These are phyloP conservation scores for Wickerhamiella brachini DNA, from an alignment of 805 yeast genomes.

Conservation along the genomic window DNA sequence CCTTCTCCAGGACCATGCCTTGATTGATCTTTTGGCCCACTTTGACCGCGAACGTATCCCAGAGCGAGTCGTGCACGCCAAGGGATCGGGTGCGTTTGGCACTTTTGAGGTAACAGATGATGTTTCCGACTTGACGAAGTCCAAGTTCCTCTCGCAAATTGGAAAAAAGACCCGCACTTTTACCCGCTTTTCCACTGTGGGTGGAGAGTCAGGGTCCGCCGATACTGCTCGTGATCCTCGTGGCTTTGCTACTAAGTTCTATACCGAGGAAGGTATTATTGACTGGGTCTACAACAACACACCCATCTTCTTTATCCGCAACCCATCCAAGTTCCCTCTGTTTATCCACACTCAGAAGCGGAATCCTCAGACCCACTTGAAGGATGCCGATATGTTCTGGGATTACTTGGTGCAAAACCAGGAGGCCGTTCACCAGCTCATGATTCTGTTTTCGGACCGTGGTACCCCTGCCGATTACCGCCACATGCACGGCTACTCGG, in stretches of 20 bases:
- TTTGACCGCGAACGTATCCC: slow-evolving; percentile 54
- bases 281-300: slow-evolving; percentile 69
- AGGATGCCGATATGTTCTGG: slow-evolving; percentile 45
- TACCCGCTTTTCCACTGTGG: slow-evolving; percentile 50
- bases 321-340: slow-evolving; percentile 49
- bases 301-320: slow-evolving; percentile 51
- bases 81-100: slow-evolving; percentile 52
- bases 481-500: slow-evolving; percentile 49
- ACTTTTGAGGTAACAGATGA: slow-evolving; percentile 47
- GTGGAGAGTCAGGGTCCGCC: slow-evolving; percentile 54
- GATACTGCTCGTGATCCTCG: slow-evolving; percentile 59
- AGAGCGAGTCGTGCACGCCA: slow-evolving; percentile 56
- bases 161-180: slow-evolving; percentile 69
- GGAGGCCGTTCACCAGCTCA: slow-evolving; percentile 44
- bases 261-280: slow-evolving; percentile 53
- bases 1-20: slow-evolving; percentile 43
- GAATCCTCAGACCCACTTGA: slow-evolving; percentile 47
- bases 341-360: slow-evolving; percentile 62
- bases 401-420: slow-evolving; percentile 42
- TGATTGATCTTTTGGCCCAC: slow-evolving; percentile 42
- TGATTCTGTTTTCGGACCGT: slow-evolving; percentile 44
- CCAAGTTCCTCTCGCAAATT: slow-evolving; percentile 45
- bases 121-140: slow-evolving; percentile 34
- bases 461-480: slow-evolving; percentile 46
- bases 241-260: slow-evolving; percentile 51